phyloP scores from a whole-genome alignment of 1,139 yeast species.

The Suhomyces maxii region DNA sequence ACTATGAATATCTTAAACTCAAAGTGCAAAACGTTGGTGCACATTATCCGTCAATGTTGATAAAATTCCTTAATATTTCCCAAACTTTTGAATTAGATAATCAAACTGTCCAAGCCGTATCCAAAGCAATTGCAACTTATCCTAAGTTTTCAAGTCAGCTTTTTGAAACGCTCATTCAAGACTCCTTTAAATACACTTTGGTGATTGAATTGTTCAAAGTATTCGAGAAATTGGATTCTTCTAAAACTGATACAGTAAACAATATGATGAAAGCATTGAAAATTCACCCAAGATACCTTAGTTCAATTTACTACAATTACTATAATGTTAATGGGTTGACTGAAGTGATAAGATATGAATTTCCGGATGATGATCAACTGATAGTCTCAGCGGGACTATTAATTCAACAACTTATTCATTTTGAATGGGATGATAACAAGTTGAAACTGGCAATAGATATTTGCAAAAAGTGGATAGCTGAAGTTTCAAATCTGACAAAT shows the following conservation, averaged over 20 bases:
- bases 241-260: slow-evolving; percentile 18
- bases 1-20: slow-evolving; percentile 13
- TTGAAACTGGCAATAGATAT: slow-evolving; percentile 14
- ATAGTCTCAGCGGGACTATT: slow-evolving; percentile 22
- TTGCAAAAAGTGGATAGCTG: slow-evolving; percentile 13
- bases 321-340: slow-evolving; percentile 23
- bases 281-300: slow-evolving; percentile 13
- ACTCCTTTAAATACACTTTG: slow-evolving; percentile 5
- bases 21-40: slow-evolving; percentile 22
- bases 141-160: neutral
- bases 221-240: slow-evolving; percentile 14
- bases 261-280: slow-evolving; percentile 14
- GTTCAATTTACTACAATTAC: slow-evolving; percentile 21
- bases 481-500: neutral
- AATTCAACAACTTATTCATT: slow-evolving; percentile 21
- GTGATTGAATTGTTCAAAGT: slow-evolving; percentile 10
- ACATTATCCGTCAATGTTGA: slow-evolving; percentile 1
- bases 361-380: slow-evolving; percentile 1
- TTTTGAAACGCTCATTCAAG: slow-evolving; percentile 3
- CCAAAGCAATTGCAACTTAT: slow-evolving; percentile 8
- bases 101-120: slow-evolving; percentile 14
- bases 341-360: neutral
- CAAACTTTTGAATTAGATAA: slow-evolving; percentile 4
- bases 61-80: slow-evolving; percentile 2
- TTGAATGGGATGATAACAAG: slow-evolving; percentile 21